These are phyloP conservation scores for Daedaleopsis nitida DNA, from an alignment of 768 basidiomycete genomes.

Conservation along the genomic window DNA sequence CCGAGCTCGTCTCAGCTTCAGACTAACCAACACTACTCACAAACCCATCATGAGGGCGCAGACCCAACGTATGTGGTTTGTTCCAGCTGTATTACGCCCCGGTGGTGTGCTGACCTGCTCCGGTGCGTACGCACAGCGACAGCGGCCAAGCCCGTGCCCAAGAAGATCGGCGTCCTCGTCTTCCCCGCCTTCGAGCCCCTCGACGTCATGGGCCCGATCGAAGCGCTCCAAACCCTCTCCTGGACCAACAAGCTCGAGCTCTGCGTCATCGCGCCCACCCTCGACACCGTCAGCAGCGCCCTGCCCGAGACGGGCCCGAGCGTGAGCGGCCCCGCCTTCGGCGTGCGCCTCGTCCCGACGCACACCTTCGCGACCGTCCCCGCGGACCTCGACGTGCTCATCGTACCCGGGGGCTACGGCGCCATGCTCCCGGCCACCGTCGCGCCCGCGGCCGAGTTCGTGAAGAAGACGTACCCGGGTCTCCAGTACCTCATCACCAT, in stretches of 20 bases:
- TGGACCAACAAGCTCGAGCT: neutral
- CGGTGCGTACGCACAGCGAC: neutral
- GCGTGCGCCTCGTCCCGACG: neutral
- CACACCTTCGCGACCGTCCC: neutral
- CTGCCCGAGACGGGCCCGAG: neutral
- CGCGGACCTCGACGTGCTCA: neutral
- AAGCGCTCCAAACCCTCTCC: neutral
- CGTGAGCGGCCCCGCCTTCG: neutral
- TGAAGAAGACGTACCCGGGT: neutral
- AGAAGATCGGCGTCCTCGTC: neutral
- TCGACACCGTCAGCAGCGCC: conserved; percentile 1
- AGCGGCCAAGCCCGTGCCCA: neutral
- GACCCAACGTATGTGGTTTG: neutral
- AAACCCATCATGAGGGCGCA: neutral
- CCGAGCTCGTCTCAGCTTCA: too few species aligned
- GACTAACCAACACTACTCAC: too few species aligned
- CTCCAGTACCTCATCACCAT: conserved; percentile 38
- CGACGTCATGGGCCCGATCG: conserved; percentile 4
- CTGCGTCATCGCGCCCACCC: neutral
- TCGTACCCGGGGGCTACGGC: neutral
- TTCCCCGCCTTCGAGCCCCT: conserved; percentile 2
- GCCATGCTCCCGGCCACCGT: neutral
- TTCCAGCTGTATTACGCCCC: neutral
- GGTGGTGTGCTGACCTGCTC: neutral
- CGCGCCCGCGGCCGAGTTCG: neutral